Conservation (phyloP, 2,329 filamentous ascomycete species). For the Emergomyces orientalis region DNA sequence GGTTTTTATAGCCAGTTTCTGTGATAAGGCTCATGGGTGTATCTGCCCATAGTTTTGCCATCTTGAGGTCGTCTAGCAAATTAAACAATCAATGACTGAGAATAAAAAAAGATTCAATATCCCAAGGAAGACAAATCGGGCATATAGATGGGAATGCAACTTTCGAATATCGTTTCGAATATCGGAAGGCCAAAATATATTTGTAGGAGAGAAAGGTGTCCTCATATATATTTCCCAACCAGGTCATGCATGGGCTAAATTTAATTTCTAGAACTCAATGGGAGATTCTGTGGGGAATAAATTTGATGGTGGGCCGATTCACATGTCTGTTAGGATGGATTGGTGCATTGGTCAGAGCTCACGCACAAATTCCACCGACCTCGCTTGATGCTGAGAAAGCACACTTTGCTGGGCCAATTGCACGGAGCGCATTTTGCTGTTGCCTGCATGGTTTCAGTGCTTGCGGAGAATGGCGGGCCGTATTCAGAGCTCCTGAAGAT, state of each 20-base stretch:
- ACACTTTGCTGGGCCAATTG: background rate
- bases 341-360: background rate
- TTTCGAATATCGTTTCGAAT: background rate
- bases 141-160: background rate
- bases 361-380: background rate
- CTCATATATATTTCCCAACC: background rate
- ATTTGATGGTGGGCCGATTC: background rate
- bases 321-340: background rate
- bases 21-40: constrained; percentile 10
- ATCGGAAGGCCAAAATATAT: background rate
- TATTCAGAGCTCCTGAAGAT: background rate
- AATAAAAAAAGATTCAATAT: background rate
- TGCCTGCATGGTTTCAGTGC: background rate
- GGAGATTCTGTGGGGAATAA: background rate
- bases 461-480: background rate
- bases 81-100: constrained; percentile 1
- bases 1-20: constrained; percentile 9
- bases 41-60: constrained; percentile 12
- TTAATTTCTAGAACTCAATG: background rate
- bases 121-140: background rate
- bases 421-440: background rate
- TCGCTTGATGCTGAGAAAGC: background rate
- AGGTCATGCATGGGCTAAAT: background rate
- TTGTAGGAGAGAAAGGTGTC: background rate
- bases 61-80: constrained; percentile 3